Evolutionary conservation across 2,329 filamentous ascomycete species (phyloP).

Genomic region (Colletotrichum sp.): DNA sequence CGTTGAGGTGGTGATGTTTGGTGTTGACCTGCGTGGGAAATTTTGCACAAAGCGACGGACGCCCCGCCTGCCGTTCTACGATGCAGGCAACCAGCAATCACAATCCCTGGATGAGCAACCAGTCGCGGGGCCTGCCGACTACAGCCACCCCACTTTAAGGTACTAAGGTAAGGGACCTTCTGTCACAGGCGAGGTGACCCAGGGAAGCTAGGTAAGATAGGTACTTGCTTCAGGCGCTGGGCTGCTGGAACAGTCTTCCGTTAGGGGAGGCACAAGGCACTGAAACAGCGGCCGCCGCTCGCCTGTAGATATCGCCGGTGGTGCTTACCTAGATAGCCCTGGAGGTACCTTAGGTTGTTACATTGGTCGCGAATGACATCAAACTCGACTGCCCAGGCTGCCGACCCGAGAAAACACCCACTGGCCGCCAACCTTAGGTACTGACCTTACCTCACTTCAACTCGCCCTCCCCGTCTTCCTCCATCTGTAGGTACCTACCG

Average conservation of each 20-base stretch:
- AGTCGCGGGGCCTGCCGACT: conserved; percentile 5
- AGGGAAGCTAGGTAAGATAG: too few species aligned
- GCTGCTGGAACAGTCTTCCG: neutral
- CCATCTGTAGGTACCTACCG: neutral
- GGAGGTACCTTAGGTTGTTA: too few species aligned
- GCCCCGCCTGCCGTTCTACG: conserved; percentile 6
- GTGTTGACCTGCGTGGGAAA: neutral
- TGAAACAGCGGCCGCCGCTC: neutral
- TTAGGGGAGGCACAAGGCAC: neutral
- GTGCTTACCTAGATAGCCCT: neutral
- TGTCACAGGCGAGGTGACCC: too few species aligned
- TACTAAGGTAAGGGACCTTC: too few species aligned
- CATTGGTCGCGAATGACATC: conserved; percentile 8
- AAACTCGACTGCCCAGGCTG: neutral
- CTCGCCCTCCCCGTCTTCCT: neutral
- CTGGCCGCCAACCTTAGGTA: neutral
- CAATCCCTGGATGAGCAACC: neutral
- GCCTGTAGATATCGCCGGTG: neutral
- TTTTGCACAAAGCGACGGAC: neutral
- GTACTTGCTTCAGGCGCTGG: neutral
- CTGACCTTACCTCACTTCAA: neutral
- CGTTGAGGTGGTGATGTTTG: neutral
- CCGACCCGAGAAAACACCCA: neutral
- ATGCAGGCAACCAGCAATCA: neutral
- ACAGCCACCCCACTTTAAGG: neutral